Percentiles rank a stretch among this genome's conserved stretches.
Conservation (phyloP, 441 rosid species). For the Aquilaria agallochum region DNA sequence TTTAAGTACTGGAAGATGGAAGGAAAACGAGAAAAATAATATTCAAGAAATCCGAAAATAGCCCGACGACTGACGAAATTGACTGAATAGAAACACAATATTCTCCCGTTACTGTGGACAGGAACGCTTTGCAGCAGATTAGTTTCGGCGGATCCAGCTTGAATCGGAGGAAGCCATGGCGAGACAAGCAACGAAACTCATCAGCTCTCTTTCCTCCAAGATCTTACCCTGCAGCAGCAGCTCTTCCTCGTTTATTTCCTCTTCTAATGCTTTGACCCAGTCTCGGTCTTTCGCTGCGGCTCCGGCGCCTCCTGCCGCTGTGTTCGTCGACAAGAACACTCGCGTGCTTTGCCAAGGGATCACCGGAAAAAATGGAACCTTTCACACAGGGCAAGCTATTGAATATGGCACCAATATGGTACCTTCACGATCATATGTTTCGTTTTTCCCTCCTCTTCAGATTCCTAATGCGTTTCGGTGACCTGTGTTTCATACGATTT, state of each 20-base stretch:
- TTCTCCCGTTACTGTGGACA: not conserved
- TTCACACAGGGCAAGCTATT: conserved; percentile 98
- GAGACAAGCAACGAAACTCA: conserved; percentile 11
- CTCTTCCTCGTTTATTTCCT: conserved; percentile 1
- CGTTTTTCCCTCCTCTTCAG: not conserved
- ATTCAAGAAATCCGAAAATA: no score
- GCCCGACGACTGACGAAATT: no score
- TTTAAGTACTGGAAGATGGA: no score
- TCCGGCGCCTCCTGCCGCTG: conserved; percentile 65
- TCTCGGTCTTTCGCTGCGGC: conserved; percentile 35
- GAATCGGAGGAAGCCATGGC: conserved; percentile 9
- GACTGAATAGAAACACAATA: no score
- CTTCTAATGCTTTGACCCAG: conserved; percentile 8
- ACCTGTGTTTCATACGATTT: not conserved
- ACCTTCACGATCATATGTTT: not conserved
- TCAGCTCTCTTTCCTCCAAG: conserved; percentile 14
- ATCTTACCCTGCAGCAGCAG: conserved; percentile 5
- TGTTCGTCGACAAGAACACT: conserved; percentile 85
- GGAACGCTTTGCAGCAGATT: not conserved
- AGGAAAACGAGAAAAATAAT: no score
- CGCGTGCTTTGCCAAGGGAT: conserved; percentile 94
- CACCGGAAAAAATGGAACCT: conserved; percentile 95
- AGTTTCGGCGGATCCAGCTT: no score
- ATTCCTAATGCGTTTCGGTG: not conserved
- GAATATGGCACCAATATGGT: conserved; percentile 99